phyloP scores from a whole-genome alignment of 208 protist genomes.

The Leishmania aethiopica region DNA sequence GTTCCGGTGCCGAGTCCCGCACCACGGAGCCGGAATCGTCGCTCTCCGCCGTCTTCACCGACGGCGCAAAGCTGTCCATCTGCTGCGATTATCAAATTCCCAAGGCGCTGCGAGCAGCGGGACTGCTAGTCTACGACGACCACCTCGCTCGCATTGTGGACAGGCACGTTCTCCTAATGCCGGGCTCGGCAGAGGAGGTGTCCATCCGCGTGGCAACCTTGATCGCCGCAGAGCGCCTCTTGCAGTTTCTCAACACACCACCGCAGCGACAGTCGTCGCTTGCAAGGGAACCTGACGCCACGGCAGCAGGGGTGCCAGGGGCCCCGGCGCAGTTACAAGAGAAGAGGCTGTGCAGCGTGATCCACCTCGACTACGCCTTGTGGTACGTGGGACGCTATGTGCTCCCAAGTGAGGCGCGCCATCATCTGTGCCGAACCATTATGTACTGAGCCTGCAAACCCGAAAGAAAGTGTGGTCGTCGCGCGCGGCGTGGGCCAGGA shows the following conservation, averaged over 20 bases:
- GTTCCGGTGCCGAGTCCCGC: background rate
- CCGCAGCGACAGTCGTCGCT: background rate
- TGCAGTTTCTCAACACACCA: constrained; percentile 40
- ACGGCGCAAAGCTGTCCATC: constrained; percentile 56
- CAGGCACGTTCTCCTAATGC: constrained; percentile 45
- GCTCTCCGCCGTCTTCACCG: constrained; percentile 41
- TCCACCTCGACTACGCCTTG: constrained; percentile 68
- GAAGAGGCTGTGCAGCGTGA: constrained; percentile 14
- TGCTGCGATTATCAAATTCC: constrained; percentile 92
- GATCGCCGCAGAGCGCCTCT: constrained; percentile 46
- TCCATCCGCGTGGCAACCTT: constrained; percentile 72
- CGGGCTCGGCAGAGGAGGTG: constrained; percentile 54
- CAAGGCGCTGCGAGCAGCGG: constrained; percentile 67
- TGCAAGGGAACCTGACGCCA: background rate
- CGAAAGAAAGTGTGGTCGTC: background rate
- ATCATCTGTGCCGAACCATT: constrained; percentile 71
- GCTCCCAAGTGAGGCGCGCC: constrained; percentile 30
- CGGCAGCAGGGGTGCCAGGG: background rate
- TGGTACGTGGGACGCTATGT: constrained; percentile 79
- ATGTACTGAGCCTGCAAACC: constrained; percentile 46
- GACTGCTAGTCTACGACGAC: constrained; percentile 61
- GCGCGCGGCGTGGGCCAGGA: background rate
- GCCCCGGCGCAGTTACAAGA: background rate
- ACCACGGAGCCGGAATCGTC: background rate
- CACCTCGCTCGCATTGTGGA: constrained; percentile 52